Conservation (phyloP, 2,329 filamentous ascomycete genomes). For the Rhinocladiella similis region DNA sequence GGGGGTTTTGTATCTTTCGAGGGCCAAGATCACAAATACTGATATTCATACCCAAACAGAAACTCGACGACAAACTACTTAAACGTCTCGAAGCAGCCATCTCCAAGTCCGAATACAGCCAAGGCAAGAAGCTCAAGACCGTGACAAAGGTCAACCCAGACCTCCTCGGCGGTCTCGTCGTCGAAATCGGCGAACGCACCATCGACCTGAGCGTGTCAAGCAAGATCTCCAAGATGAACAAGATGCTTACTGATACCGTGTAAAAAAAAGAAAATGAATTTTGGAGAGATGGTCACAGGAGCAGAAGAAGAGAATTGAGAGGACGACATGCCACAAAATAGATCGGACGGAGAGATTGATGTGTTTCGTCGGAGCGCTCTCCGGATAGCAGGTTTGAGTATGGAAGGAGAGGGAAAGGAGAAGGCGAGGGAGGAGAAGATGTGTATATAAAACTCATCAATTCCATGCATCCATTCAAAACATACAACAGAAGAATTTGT, state of each 20-base stretch:
- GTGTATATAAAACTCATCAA: background rate
- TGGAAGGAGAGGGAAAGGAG: background rate
- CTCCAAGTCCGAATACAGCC: slow-evolving; percentile 82
- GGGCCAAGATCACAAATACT: no score
- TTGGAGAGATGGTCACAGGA: background rate
- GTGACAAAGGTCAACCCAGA: slow-evolving; percentile 94
- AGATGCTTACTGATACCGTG: slow-evolving; percentile 93
- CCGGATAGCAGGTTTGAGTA: no score
- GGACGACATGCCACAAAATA: background rate
- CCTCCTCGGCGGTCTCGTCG: slow-evolving; percentile 87
- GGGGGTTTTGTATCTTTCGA: background rate
- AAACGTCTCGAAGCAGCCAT: slow-evolving; percentile 83
- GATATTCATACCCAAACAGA: slow-evolving; percentile 47
- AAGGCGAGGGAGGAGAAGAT: background rate
- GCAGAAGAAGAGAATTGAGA: background rate
- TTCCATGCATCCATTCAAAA: background rate
- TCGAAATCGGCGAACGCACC: slow-evolving; percentile 96
- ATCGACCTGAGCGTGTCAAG: slow-evolving; percentile 95
- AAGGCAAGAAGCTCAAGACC: slow-evolving; percentile 98
- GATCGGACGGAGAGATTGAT: background rate
- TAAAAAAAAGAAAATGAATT: slow-evolving; percentile 53
- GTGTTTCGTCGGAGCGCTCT: background rate
- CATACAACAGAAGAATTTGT: no score
- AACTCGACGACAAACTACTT: slow-evolving; percentile 84
- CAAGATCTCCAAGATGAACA: slow-evolving; percentile 98